Evolutionary conservation across 352 stramenopile species (phyloP), one percentile per base, ranked within the genome.

Genomic region (Pilasporangium apinafurcum): DNA sequence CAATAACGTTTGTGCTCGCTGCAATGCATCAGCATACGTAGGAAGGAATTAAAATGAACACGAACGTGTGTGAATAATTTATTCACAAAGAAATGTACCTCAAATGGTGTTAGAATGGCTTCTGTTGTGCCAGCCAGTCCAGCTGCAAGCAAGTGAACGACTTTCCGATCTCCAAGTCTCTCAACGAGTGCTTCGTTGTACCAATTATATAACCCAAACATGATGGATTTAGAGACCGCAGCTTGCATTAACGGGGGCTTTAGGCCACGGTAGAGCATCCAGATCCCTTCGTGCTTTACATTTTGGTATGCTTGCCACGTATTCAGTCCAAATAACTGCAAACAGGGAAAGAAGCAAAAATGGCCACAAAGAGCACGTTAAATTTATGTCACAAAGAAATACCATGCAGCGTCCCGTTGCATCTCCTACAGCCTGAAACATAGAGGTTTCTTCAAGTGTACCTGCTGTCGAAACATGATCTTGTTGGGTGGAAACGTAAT

Each of bases 391-490:
- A 39, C 30, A 48, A n/a, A 18, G 10, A 7, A n/a, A 12, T 18
- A n/a, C 6, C 22, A 14, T 20, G 8, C 8, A 8, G 3, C 6
- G 18, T 21, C 18, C 27, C 16, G 27, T 3, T 20, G 12, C 17
- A 12, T 13, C 6, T 16, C 13, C 5, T 38, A 33, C 9, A 41
- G 8, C 20, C 30, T 26, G 8, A 7, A 8, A 22, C 7, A 10
- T 18, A 28, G 40, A 37, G 27, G 48, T 5, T 31, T 30, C 29
- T 14, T 9, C 14, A 34, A 37, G 37, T 28, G n/a, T 68, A 86
- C 83, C 77, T 94, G 82, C 44, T 95, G 82, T 8, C 84, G 76
- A 49, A 95, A 95, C 82, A 95, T 95, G 50, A 95, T 56, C 61
- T 95, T 95, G 58, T 94, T 94, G 29, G 76, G 75, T 25, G 78